Conservation (phyloP, 805 yeast genomes). For the Candida coquimbonensis region DNA sequence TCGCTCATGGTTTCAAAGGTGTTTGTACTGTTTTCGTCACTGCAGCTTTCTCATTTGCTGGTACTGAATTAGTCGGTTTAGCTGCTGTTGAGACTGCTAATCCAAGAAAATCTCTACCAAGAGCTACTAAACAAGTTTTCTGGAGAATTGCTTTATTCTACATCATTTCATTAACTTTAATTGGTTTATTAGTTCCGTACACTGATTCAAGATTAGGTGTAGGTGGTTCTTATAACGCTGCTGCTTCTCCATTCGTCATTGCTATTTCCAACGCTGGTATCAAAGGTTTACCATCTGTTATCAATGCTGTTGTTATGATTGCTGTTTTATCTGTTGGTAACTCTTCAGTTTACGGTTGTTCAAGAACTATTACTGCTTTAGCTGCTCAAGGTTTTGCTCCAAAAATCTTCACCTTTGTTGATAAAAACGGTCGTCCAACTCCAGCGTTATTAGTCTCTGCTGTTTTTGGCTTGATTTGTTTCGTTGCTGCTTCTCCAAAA, state of each 20-base stretch:
- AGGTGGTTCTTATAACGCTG: constrained; percentile 38
- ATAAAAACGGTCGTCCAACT: constrained; percentile 48
- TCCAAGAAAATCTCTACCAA: constrained; percentile 52
- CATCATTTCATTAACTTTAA: constrained; percentile 45
- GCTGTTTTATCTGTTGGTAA: constrained; percentile 46
- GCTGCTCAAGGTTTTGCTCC: constrained; percentile 49
- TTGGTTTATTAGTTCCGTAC: constrained; percentile 55
- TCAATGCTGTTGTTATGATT: constrained; percentile 54
- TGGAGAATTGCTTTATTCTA: constrained; percentile 58
- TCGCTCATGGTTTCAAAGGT: constrained; percentile 63
- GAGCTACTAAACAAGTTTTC: constrained; percentile 42
- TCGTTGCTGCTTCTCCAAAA: constrained; percentile 52
- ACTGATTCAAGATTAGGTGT: constrained; percentile 47
- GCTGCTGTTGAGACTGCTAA: constrained; percentile 48
- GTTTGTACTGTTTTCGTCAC: constrained; percentile 43
- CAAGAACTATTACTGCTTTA: constrained; percentile 47
- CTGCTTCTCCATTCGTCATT: constrained; percentile 61
- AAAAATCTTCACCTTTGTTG: constrained; percentile 37
- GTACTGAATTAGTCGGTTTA: constrained; percentile 53
- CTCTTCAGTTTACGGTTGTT: constrained; percentile 48
- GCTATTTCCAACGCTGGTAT: constrained; percentile 57
- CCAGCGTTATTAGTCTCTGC: constrained; percentile 32
- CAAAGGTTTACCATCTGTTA: constrained; percentile 49
- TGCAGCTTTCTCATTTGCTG: constrained; percentile 52
- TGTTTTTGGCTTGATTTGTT: constrained; percentile 49